phyloP scores from a whole-genome alignment of 345 rosid species.

The Eucalyptus tenuipes region DNA sequence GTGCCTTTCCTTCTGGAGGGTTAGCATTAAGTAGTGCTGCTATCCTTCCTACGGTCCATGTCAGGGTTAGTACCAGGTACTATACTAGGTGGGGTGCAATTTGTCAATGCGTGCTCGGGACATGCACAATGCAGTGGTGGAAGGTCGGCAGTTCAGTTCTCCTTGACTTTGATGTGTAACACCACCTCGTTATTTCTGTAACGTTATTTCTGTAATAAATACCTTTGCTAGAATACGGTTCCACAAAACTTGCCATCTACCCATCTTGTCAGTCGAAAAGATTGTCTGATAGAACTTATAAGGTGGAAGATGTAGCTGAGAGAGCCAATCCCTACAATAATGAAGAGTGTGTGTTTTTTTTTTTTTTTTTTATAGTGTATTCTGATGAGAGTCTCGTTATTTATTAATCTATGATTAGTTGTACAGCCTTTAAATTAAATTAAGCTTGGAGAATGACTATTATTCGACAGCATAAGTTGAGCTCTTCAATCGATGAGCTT shows the following conservation, averaged over 20 bases:
- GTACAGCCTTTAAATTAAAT: background rate
- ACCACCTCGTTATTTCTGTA: background rate
- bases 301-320: background rate
- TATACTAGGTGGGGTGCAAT: background rate
- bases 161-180: background rate
- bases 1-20: background rate
- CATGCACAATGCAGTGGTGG: background rate
- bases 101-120: background rate
- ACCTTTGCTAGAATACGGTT: background rate
- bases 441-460: background rate
- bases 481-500: background rate
- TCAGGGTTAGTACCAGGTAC: no score
- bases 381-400: background rate
- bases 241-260: accelerated
- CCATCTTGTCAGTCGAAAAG: background rate
- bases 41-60: accelerated
- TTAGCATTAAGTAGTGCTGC: accelerated
- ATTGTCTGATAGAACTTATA: background rate
- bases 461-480: background rate
- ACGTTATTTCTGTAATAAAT: background rate
- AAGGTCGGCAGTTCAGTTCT: background rate
- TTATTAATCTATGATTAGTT: background rate
- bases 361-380: no score
- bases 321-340: accelerated
- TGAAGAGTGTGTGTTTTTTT: background rate